phyloP scores from a whole-genome alignment of 768 basidiomycete species.

The Hirschioporus abietinus region DNA sequence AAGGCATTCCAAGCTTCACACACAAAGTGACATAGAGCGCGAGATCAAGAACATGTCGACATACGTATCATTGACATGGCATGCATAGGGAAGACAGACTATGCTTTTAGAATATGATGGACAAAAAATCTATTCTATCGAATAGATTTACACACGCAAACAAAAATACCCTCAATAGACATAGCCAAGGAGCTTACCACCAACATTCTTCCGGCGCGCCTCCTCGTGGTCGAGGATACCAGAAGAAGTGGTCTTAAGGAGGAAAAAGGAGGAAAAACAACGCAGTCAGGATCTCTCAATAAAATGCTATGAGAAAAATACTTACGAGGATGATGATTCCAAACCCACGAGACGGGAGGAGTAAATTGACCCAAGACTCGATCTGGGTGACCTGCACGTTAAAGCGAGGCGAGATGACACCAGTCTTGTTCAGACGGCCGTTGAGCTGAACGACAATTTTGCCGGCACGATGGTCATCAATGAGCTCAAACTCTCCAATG shows the following conservation, averaged over 20 bases:
- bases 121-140: neutral
- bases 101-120: neutral
- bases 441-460: constrained; percentile 99
- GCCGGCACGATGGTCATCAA: constrained; percentile 97
- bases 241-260: constrained; percentile 81
- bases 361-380: constrained; percentile 93
- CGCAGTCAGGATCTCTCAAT: constrained; percentile 5
- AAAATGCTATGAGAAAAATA: constrained; percentile 14
- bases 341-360: constrained; percentile 94
- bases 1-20: neutral
- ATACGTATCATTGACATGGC: neutral
- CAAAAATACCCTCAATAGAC: constrained; percentile 50
- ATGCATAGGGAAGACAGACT: neutral
- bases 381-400: constrained; percentile 92
- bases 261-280: neutral
- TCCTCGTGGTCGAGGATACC: constrained; percentile 99
- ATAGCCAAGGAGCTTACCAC: constrained; percentile 91
- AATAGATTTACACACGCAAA: neutral
- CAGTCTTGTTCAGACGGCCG: constrained; percentile 98
- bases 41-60: neutral
- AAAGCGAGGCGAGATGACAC: constrained; percentile 99
- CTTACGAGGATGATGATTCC: constrained; percentile 91
- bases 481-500: constrained; percentile 97
- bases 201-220: constrained; percentile 96
- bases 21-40: neutral